phyloP scores from a whole-genome alignment of 768 basidiomycete species.

The Mycena rebaudengoi region DNA sequence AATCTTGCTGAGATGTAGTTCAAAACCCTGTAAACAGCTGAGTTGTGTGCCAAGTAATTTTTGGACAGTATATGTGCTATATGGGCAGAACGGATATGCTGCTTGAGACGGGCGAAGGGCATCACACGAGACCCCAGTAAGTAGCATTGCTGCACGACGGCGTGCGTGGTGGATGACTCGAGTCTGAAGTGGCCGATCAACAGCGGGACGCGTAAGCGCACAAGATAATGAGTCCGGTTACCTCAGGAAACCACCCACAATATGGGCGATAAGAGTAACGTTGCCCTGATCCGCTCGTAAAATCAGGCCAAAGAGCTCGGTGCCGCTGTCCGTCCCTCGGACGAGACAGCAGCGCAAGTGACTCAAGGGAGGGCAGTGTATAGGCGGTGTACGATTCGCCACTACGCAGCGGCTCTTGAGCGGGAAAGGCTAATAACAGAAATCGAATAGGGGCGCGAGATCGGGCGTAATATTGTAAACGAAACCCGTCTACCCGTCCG shows the following conservation, averaged over 20 bases:
- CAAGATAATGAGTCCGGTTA: conserved; percentile 12
- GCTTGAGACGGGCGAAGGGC: background rate
- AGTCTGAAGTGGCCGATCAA: conserved; percentile 1
- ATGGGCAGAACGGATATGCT: background rate
- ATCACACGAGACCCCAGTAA: conserved; percentile 24
- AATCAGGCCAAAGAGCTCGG: no score
- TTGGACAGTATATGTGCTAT: no score
- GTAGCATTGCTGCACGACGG: conserved; percentile 11
- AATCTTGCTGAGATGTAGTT: no score
- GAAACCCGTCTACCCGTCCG: no score
- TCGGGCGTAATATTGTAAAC: conserved; percentile 17
- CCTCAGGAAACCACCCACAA: conserved; percentile 17
- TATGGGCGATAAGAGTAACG: conserved; percentile 15
- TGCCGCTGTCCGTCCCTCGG: conserved; percentile 5
- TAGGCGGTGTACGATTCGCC: background rate
- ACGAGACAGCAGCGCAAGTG: conserved; percentile 17
- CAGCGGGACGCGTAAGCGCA: conserved; percentile 18
- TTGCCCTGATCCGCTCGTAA: conserved; percentile 13
- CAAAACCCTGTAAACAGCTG: no score
- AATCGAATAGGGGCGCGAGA: background rate
- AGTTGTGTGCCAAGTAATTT: no score
- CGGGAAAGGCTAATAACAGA: conserved; percentile 16
- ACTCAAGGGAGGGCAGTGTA: conserved; percentile 1
- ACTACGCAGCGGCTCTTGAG: conserved; percentile 20
- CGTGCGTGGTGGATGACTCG: background rate